Evolutionary conservation across 108 stramenopile genomes (phyloP).

Genomic region (Discostella pseudostelligera): DNA sequence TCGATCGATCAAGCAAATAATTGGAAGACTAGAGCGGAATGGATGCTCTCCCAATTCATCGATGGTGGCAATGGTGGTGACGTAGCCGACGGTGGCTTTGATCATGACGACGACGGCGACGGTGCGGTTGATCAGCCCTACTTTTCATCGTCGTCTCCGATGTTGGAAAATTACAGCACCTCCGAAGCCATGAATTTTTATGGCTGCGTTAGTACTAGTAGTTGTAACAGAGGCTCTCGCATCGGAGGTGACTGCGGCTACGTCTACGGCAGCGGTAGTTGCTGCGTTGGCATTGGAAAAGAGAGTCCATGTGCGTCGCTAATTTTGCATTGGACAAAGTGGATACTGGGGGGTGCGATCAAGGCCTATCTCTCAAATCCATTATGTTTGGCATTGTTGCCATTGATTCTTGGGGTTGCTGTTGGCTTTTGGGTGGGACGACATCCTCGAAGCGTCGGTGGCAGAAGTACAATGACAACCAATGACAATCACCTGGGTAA

Average conservation of each 20-base stretch:
- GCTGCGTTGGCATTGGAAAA: background rate
- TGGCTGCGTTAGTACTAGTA: background rate
- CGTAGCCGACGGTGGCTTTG: background rate
- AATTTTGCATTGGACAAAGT: slow-evolving; percentile 54
- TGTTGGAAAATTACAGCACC: slow-evolving; percentile 25
- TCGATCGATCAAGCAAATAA: background rate
- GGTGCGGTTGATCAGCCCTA: background rate
- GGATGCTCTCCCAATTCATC: slow-evolving; percentile 37
- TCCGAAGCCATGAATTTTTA: slow-evolving; percentile 3
- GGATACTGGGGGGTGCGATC: slow-evolving; percentile 51
- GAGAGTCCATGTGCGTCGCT: slow-evolving; percentile 25
- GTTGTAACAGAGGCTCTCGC: background rate
- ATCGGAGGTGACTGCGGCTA: background rate
- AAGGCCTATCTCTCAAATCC: slow-evolving; percentile 57
- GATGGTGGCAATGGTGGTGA: background rate
- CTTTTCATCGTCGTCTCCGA: background rate
- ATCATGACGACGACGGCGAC: background rate
- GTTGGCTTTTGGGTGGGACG: slow-evolving; percentile 58
- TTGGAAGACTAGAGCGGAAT: slow-evolving; percentile 41
- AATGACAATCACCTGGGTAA: background rate
- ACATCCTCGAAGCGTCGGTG: background rate
- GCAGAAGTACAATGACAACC: background rate
- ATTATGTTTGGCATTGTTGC: slow-evolving; percentile 49
- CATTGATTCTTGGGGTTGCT: slow-evolving; percentile 50
- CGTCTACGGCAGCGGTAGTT: background rate